Evolutionary conservation across 257 asterid species (phyloP).

Genomic region (Nicotiana tabacum): DNA sequence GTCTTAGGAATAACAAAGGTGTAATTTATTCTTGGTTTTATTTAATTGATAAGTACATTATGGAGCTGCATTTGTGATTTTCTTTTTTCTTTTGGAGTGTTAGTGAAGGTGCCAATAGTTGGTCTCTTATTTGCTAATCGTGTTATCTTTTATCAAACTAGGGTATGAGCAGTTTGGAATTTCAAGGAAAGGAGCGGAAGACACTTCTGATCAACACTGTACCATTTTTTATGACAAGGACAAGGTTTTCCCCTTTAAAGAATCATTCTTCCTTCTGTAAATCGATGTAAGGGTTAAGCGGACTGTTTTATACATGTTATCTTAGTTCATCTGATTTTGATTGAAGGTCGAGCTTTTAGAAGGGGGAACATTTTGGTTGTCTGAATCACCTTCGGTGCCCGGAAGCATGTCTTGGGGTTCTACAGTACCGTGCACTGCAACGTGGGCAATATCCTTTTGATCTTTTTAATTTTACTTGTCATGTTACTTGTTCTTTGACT

Average conservation of each 20-base stretch:
- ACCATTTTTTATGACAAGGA: conserved; percentile 87
- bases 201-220: conserved; percentile 82
- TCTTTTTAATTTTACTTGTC: neutral
- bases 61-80: neutral
- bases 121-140: neutral
- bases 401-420: conserved; percentile 99
- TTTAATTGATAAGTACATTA: neutral
- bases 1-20: neutral
- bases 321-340: conserved; percentile 6
- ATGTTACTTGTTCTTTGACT: neutral
- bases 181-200: conserved; percentile 91
- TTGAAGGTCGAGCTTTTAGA: conserved; percentile 86
- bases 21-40: neutral
- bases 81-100: neutral
- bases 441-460: conserved; percentile 97
- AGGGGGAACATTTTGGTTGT: conserved; percentile 99
- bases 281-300: neutral
- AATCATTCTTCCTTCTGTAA: neutral
- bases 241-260: conserved; percentile 33
- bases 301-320: neutral
- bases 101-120: neutral
- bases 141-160: neutral
- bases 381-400: conserved; percentile 97
- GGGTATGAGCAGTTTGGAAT: conserved; percentile 91
- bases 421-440: conserved; percentile 72